Evolutionary conservation across 306 rosid genomes (phyloP).

Genomic region (Cucurbita maxima): DNA sequence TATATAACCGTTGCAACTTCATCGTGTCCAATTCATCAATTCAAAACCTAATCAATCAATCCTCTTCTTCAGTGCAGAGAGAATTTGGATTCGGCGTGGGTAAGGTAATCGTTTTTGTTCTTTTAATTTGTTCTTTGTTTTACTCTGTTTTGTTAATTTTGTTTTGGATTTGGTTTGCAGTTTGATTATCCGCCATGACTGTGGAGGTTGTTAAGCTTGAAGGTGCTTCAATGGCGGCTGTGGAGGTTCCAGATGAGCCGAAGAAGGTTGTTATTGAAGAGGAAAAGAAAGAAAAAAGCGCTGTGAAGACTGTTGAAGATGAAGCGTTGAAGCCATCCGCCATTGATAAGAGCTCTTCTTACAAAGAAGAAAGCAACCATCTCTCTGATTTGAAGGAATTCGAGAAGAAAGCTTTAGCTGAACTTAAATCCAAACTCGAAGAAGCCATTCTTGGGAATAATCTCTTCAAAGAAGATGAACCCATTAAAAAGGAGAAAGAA

Average conservation of each 20-base stretch:
- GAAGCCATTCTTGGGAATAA: slow-evolving; percentile 25
- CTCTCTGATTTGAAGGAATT: slow-evolving; percentile 27
- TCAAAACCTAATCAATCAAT: neutral
- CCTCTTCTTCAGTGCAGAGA: no score
- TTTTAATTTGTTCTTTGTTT: neutral
- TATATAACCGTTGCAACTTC: slow-evolving; percentile 17
- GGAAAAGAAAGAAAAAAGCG: neutral
- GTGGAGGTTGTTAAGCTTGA: slow-evolving; percentile 23
- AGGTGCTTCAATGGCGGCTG: slow-evolving; percentile 13
- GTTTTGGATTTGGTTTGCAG: neutral
- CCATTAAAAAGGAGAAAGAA: slow-evolving; percentile 5
- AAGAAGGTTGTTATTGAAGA: neutral
- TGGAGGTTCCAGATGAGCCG: slow-evolving; percentile 3
- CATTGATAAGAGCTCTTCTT: slow-evolving; percentile 29
- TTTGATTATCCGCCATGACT: slow-evolving; percentile 21
- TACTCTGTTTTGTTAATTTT: neutral
- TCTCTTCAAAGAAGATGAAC: slow-evolving; percentile 10
- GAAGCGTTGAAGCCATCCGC: slow-evolving; percentile 3
- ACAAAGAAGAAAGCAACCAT: slow-evolving; percentile 30
- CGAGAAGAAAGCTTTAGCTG: slow-evolving; percentile 22
- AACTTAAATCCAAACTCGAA: slow-evolving; percentile 16
- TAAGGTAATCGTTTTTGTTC: neutral
- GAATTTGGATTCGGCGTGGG: neutral
- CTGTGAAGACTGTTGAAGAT: neutral
- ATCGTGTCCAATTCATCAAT: neutral